A percentile compares a stretch with the other conserved stretches of the same genome.
These are phyloP conservation scores for Cucumis sativus DNA, from an alignment of 306 rosid genomes.

Conservation along the genomic window DNA sequence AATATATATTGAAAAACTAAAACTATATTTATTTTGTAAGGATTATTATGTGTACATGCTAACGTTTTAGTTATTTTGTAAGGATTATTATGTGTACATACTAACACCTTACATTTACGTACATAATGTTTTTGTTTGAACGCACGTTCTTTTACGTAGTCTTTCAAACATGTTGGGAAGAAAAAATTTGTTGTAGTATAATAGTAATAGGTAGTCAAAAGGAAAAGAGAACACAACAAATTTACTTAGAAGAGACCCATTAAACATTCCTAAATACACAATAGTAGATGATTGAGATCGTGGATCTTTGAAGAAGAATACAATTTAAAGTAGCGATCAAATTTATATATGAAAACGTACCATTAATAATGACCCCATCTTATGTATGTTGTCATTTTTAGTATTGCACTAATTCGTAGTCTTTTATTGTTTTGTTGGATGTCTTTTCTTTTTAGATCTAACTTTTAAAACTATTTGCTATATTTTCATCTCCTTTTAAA, in stretches of 20 bases:
- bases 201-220: neutral
- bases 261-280: neutral
- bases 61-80: no score
- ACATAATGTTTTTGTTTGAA: no score
- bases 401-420: neutral
- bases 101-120: no score
- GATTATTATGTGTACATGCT: no score
- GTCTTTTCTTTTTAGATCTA: neutral
- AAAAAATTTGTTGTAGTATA: no score
- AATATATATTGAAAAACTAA: no score
- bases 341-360: neutral
- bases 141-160: no score
- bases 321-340: neutral
- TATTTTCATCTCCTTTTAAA: neutral
- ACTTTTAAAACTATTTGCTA: neutral
- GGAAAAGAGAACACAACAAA: neutral
- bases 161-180: no score
- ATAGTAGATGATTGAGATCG: neutral
- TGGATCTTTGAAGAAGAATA: no score
- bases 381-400: neutral
- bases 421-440: neutral
- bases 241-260: neutral
- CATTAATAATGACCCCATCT: neutral
- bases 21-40: no score
- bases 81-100: no score